Evolutionary conservation across 164 flowering plant genomes (phyloP), one percentile per base, ranked within the genome.

Genomic region (Piper betle): DNA sequence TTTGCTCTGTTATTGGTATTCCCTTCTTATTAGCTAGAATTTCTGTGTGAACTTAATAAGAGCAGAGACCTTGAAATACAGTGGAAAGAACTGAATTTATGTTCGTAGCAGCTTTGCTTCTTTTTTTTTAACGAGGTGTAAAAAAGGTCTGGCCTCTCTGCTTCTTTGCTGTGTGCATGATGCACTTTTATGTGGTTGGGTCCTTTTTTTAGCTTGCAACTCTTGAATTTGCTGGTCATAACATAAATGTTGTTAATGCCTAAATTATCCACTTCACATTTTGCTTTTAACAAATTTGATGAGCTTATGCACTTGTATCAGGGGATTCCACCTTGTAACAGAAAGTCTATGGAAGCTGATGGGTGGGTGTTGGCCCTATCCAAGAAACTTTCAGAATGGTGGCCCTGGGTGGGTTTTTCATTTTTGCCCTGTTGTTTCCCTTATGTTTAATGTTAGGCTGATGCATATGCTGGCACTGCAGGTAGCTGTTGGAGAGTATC

Each of bases 401-500:
- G 96, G 98, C 81, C 83, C 37, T 88, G 95, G 98, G 98, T 92
- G 73, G 70, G 90, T 71, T 50, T 62, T 62, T 67, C 16, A 12
- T 2, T 46, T 15, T 46, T 5, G 15, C 15, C 10, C 15, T 3
- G 15, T 12, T 46, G 15, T 46, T 2, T 12, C 50, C 12, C 50
- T 46, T 46, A 10, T 46, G 15, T 46, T 15, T 46, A 46, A 12
- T 46, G 50, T 46, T 46, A 46, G 50, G 50, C 2, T 46, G 5
- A 46, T 19, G 39, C 39, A 6, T 55, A 19, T 55, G 39, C 13
- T 41, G 37, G 2, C 52, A 39, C 39, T n/a, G 63, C 81, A 92
- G 98, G 89, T 92, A 69, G 93, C 93, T 68, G 84, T 83, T 68
- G 96, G 96, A 52, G 73, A 85, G 56, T 68, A 81, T 67, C 96